Percentiles rank a stretch among this genome's conserved stretches.
These are phyloP conservation scores for Fusarium lyarnte DNA, from an alignment of 2,329 filamentous ascomycete genomes.

Conservation along the genomic window DNA sequence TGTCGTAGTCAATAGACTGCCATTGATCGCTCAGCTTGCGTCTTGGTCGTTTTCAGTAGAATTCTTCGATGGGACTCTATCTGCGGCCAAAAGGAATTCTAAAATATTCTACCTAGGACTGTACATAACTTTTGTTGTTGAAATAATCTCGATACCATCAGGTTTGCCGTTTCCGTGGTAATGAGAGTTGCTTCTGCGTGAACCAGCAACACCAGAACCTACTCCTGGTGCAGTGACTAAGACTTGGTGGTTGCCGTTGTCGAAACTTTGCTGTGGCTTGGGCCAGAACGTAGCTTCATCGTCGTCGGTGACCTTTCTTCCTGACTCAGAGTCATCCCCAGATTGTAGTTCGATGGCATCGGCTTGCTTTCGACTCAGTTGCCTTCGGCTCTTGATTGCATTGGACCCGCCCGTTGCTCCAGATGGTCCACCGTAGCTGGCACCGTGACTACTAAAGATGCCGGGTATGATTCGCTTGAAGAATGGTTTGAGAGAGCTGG, in stretches of 20 bases:
- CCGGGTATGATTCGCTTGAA: constrained; percentile 30
- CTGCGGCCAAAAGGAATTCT: background rate
- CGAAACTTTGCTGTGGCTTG: background rate
- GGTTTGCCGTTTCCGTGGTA: background rate
- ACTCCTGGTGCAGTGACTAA: constrained; percentile 5
- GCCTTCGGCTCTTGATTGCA: constrained; percentile 12
- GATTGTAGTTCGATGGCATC: constrained; percentile 39
- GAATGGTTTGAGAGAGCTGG: constrained; percentile 35
- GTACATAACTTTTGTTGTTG: constrained; percentile 25
- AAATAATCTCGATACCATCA: constrained; percentile 29
- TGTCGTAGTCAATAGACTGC: background rate
- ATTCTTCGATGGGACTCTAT: too few species aligned
- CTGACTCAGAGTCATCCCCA: constrained; percentile 31
- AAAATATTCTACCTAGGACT: constrained; percentile 12
- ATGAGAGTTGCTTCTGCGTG: background rate
- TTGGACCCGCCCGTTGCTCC: constrained; percentile 12
- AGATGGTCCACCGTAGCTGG: constrained; percentile 11
- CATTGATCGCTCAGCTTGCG: background rate
- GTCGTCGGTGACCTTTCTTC: constrained; percentile 22
- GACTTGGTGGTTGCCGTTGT: constrained; percentile 9
- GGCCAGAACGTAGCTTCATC: constrained; percentile 35
- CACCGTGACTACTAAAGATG: constrained; percentile 13
- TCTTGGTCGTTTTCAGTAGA: accelerated
- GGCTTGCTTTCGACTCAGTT: constrained; percentile 30
- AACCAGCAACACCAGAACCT: background rate